Conservation (phyloP, 768 basidiomycete genomes). For the Trametes punicea region DNA sequence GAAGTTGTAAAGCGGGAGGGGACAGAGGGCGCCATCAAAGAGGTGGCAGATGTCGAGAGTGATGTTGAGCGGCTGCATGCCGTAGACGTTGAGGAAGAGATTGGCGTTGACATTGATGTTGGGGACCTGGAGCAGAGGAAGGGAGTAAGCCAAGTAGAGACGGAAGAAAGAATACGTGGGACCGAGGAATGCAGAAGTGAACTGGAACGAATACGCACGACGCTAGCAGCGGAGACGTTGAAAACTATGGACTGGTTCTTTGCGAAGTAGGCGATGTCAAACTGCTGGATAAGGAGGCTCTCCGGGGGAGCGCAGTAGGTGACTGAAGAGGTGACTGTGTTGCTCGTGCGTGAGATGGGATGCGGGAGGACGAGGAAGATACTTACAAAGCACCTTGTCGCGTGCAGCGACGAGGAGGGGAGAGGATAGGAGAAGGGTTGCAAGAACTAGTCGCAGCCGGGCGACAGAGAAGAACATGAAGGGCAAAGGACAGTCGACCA, state of each 20-base stretch:
- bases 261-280: slow-evolving; percentile 70
- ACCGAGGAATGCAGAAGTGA: too few species aligned
- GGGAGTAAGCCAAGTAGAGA: slow-evolving; percentile 14
- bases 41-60: slow-evolving; percentile 85
- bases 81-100: slow-evolving; percentile 84
- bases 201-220: too few species aligned
- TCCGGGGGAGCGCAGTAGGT: slow-evolving; percentile 83
- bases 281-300: slow-evolving; percentile 73
- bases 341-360: neutral
- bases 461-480: slow-evolving; percentile 68
- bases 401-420: slow-evolving; percentile 42
- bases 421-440: slow-evolving; percentile 37
- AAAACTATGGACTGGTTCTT: slow-evolving; percentile 74
- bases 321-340: slow-evolving; percentile 78
- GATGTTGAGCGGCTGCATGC: slow-evolving; percentile 74
- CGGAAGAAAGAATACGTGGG: neutral
- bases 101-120: slow-evolving; percentile 82
- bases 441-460: slow-evolving; percentile 61
- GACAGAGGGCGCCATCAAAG: slow-evolving; percentile 80
- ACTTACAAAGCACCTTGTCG: slow-evolving; percentile 63
- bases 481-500: slow-evolving; percentile 24
- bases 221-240: slow-evolving; percentile 82
- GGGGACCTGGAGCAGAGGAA: slow-evolving; percentile 45
- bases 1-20: slow-evolving; percentile 79
- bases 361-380: slow-evolving; percentile 1